Percentiles rank a stretch among this genome's conserved stretches.
Conservation (phyloP, 2,329 filamentous ascomycete genomes). For the Nemania serpens region DNA sequence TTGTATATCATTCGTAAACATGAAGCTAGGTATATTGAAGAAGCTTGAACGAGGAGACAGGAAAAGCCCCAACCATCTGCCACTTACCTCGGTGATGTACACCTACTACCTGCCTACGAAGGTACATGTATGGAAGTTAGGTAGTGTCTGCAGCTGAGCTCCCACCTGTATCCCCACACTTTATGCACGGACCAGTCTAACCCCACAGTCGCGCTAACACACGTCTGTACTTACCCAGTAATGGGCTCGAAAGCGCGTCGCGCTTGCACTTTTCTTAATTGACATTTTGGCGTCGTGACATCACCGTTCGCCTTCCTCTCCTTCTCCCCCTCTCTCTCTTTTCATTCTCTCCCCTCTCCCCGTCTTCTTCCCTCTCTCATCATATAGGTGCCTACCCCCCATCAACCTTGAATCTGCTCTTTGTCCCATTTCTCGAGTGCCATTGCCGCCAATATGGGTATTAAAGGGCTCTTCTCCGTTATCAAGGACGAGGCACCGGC, state of each 20-base stretch:
- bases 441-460: slow-evolving; percentile 56
- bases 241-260: slow-evolving; percentile 2
- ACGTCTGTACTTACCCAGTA: neutral
- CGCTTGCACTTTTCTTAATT: neutral
- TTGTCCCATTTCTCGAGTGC: neutral
- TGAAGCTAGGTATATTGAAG: no score
- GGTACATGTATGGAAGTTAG: no score
- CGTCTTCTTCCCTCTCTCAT: neutral
- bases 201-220: slow-evolving; percentile 17
- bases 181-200: no score
- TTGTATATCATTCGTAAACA: no score
- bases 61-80: no score
- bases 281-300: slow-evolving; percentile 27
- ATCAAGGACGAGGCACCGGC: slow-evolving; percentile 94
- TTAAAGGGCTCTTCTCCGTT: slow-evolving; percentile 77
- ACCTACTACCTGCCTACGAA: no score
- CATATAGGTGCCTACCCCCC: no score
- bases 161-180: no score
- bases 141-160: no score
- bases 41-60: no score
- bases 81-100: no score
- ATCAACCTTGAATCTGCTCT: neutral
- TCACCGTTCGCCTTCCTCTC: slow-evolving; percentile 11
- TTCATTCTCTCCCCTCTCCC: neutral
- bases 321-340: neutral